phyloP scores from a whole-genome alignment of 345 rosid species.

The Salix caprea region DNA sequence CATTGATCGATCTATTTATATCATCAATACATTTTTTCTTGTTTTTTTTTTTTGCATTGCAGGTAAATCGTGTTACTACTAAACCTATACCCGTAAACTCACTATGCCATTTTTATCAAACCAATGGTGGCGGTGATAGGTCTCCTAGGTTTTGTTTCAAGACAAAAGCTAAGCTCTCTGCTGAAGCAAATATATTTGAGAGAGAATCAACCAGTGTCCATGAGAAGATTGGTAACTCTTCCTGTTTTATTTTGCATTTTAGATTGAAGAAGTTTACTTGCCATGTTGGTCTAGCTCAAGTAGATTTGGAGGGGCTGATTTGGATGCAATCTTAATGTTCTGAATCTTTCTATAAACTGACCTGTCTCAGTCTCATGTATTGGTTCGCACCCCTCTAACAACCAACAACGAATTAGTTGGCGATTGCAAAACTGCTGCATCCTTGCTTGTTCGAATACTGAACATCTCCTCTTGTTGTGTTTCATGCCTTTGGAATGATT shows the following conservation, averaged over 20 bases:
- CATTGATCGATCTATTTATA: no score
- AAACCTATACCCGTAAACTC: slow-evolving; percentile 22
- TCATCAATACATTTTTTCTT: neutral
- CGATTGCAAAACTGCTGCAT: neutral
- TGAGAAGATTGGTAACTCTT: slow-evolving; percentile 47
- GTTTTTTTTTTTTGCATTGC: neutral
- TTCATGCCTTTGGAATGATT: neutral
- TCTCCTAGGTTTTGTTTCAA: slow-evolving; percentile 24
- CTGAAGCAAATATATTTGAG: slow-evolving; percentile 47
- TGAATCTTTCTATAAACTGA: neutral
- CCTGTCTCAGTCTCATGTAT: neutral
- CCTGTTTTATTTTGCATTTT: neutral
- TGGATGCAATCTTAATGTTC: neutral
- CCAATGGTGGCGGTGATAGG: slow-evolving; percentile 23
- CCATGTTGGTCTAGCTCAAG: no score
- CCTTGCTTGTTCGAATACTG: neutral
- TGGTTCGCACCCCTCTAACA: neutral
- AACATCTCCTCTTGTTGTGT: neutral
- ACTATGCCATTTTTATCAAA: slow-evolving; percentile 22
- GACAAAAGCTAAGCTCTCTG: slow-evolving; percentile 44
- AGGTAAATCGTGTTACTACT: slow-evolving; percentile 27
- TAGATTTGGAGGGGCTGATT: neutral
- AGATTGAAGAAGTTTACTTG: no score
- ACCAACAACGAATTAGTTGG: neutral
- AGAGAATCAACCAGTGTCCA: slow-evolving; percentile 34